Evolutionary conservation across 768 basidiomycete genomes (phyloP).

Genomic region (Podaxis mareebaensis): DNA sequence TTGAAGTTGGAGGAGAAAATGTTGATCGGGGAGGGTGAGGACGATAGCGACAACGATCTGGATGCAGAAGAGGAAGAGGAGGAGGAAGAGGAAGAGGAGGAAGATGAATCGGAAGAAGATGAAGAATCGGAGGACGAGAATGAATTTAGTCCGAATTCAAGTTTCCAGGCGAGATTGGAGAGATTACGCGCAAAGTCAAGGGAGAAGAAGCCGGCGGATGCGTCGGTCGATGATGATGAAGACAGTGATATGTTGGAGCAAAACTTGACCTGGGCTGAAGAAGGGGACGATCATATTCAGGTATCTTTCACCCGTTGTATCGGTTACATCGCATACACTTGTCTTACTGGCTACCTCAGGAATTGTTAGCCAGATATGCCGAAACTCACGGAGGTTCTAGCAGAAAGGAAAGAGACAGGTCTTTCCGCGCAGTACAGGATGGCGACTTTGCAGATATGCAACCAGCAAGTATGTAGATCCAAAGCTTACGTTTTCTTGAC

Average conservation of each 20-base stretch:
- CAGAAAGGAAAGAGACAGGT: constrained; percentile 50
- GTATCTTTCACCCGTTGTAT: constrained; percentile 33
- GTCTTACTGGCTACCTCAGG: constrained; percentile 35
- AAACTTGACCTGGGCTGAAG: constrained; percentile 41
- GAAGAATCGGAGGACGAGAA: constrained; percentile 35
- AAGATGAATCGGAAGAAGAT: constrained; percentile 27
- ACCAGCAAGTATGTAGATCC: constrained; percentile 51
- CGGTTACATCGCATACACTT: background rate
- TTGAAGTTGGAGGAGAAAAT: background rate
- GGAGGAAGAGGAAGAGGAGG: constrained; percentile 33
- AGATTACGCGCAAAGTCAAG: constrained; percentile 33
- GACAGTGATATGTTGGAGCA: constrained; percentile 31
- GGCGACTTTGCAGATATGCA: constrained; percentile 48
- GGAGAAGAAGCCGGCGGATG: constrained; percentile 26
- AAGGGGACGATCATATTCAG: constrained; percentile 57
- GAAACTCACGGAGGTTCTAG: constrained; percentile 34
- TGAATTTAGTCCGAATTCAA: constrained; percentile 39
- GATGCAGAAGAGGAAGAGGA: background rate
- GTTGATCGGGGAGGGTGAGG: constrained; percentile 26
- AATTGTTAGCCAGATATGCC: constrained; percentile 48
- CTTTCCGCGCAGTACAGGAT: constrained; percentile 62
- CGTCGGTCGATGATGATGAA: constrained; percentile 29
- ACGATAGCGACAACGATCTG: constrained; percentile 23
- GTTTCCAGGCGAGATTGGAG: constrained; percentile 48
- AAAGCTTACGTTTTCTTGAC: background rate